A percentile compares a stretch with the other conserved stretches of the same genome.
These are phyloP conservation scores for Penicillium olsonii DNA, from an alignment of 2,329 filamentous ascomycete species.

Conservation along the genomic window DNA sequence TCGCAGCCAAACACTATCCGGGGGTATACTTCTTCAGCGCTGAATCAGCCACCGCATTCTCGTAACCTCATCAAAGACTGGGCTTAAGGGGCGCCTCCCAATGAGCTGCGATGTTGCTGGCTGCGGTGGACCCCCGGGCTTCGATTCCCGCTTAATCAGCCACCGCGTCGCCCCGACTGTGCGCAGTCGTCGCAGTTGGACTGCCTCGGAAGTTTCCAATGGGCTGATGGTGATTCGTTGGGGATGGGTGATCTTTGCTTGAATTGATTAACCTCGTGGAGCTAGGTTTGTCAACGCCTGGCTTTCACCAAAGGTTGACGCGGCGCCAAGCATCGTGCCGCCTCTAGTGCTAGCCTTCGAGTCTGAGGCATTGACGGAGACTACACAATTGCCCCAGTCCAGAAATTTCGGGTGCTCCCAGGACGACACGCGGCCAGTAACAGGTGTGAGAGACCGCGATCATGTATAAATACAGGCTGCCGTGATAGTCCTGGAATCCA, in stretches of 20 bases:
- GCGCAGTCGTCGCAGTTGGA: background rate
- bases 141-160: conserved; percentile 4
- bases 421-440: conserved; percentile 6
- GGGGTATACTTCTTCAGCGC: background rate
- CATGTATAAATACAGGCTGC: conserved; percentile 4
- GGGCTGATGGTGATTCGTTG: background rate
- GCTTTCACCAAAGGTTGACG: conserved; percentile 7
- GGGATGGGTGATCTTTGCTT: conserved; percentile 1
- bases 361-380: background rate
- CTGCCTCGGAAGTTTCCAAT: background rate
- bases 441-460: background rate
- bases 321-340: conserved; percentile 14
- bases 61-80: background rate
- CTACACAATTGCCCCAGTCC: background rate
- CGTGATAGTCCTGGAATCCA: background rate
- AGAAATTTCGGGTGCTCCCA: background rate
- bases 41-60: background rate
- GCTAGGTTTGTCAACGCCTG: background rate
- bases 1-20: too few species aligned
- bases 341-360: background rate
- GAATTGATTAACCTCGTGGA: conserved; percentile 18
- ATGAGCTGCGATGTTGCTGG: background rate
- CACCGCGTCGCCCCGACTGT: too few species aligned
- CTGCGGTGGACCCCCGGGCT: background rate
- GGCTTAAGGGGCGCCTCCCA: background rate